Evolutionary conservation across 805 yeast species (phyloP), one percentile per base, ranked within the genome.

Genomic region (Millerozyma acaciae): DNA sequence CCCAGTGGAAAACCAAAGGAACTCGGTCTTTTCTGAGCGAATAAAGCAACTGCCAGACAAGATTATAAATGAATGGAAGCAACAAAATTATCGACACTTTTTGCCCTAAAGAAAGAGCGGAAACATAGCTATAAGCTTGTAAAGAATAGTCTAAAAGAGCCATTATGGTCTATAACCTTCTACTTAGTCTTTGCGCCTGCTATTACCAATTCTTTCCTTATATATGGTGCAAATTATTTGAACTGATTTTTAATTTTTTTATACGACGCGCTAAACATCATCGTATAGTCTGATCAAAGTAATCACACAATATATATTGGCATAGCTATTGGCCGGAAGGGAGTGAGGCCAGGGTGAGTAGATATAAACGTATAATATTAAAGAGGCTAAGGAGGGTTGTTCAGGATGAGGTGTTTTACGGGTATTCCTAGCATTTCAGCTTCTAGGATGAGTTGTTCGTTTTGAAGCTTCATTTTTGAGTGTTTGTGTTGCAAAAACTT

Each of bases 1-100:
- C 69, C 83, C 88, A 81, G 66, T 93, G 80, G 52, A 84, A 86
- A 2, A 87, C 97, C 44, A 90, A 55, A 3, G 98, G 98, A 8
- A 78, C 95, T 35, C 95, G 70, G 60, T 87, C 95, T 36, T 66
- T 78, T 60, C 90, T 72, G 32, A 83, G 57, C n/a, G 85, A 77
- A 56, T 80, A 80, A 9, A 75, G 49, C 3, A 80, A 60, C 58
- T 84, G 93, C 80, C 80, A 82, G 16, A 70, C 48, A 21, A 81
- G 51, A 45, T 77, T 75, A 61, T 80, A 81, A 18, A 80, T 44
- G 51, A 84, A 79, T 9, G 93, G 93, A n/a, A 60, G 38, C 2
- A 65, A 40, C 12, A 70, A 26, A 14, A 74, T 13, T 5, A 73
- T 30, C 5, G 59, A 46, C 14, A 58, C 35, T 45, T 59, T 59